A percentile compares a stretch with the other conserved stretches of the same genome.
These are phyloP conservation scores for Cladophialophora yegresii DNA, from an alignment of 2,329 filamentous ascomycete genomes.

Conservation along the genomic window DNA sequence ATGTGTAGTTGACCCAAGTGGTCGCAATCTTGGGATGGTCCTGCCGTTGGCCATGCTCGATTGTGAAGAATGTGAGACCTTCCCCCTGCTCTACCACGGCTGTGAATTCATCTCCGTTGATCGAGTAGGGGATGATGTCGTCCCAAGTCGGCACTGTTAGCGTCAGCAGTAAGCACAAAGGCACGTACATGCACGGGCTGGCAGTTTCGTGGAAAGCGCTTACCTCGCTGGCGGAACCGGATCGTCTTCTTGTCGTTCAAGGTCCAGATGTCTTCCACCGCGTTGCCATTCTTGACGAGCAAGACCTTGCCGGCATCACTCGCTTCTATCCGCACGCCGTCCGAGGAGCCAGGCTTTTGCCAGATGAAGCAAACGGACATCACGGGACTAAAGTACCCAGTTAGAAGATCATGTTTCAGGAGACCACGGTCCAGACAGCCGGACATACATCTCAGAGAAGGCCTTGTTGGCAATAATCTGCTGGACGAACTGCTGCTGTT, in stretches of 20 bases:
- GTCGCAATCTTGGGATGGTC: constrained; percentile 16
- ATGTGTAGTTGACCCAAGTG: constrained; percentile 18
- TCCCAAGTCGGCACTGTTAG: constrained; percentile 17
- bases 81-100: constrained; percentile 16
- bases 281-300: constrained; percentile 18
- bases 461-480: background rate
- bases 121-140: constrained; percentile 19
- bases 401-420: background rate
- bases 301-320: constrained; percentile 16
- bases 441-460: constrained; percentile 14
- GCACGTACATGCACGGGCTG: background rate
- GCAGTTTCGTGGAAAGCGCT: background rate
- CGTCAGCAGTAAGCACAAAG: background rate
- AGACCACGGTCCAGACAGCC: background rate
- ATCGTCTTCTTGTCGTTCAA: constrained; percentile 19
- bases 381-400: constrained; percentile 7
- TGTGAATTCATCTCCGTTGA: constrained; percentile 11
- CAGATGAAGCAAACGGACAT: constrained; percentile 12
- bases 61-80: constrained; percentile 18
- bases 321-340: constrained; percentile 12
- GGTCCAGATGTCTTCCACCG: constrained; percentile 21
- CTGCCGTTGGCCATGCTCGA: constrained; percentile 9
- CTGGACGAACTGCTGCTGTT: constrained; percentile 14
- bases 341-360: constrained; percentile 4
- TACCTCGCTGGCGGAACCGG: constrained; percentile 17